These are phyloP conservation scores for Phyllosticta capitalensis DNA, from an alignment of 2,329 filamentous ascomycete genomes.

Conservation along the genomic window DNA sequence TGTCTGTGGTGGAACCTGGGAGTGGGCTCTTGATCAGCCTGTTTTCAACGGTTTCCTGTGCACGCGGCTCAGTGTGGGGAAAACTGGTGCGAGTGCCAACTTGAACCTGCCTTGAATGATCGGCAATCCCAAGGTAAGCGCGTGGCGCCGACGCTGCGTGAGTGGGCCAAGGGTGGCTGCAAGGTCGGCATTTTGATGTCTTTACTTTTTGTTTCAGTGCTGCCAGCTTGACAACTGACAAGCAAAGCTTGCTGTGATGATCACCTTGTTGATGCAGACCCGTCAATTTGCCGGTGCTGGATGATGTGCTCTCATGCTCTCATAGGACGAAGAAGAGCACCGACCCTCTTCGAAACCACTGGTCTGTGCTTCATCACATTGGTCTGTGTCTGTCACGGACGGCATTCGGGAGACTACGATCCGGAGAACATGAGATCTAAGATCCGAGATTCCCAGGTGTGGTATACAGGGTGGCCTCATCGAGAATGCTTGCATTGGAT, in stretches of 20 bases:
- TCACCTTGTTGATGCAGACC: not conserved
- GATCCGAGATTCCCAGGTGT: not conserved
- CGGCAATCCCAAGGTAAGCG: not conserved
- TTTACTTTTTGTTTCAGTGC: not conserved
- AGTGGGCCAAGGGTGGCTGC: not conserved
- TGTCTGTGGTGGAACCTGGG: not conserved
- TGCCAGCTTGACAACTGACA: not conserved
- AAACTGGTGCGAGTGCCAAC: not conserved
- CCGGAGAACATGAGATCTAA: not conserved
- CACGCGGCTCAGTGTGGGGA: not conserved
- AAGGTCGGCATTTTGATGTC: not conserved
- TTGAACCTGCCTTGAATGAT: not conserved
- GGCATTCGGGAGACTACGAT: not conserved
- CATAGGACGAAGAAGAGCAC: not conserved
- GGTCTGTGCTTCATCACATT: not conserved
- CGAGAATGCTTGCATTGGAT: not conserved
- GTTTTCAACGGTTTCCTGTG: not conserved
- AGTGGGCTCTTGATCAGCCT: not conserved
- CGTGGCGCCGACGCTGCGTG: not conserved
- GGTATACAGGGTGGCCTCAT: not conserved
- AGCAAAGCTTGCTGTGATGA: not conserved
- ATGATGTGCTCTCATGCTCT: not conserved
- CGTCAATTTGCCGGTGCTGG: not conserved
- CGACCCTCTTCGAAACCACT: not conserved
- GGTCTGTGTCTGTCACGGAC: not conserved